These are phyloP conservation scores for Pulveroboletus ravenelii DNA, from an alignment of 768 basidiomycete species.

Conservation along the genomic window DNA sequence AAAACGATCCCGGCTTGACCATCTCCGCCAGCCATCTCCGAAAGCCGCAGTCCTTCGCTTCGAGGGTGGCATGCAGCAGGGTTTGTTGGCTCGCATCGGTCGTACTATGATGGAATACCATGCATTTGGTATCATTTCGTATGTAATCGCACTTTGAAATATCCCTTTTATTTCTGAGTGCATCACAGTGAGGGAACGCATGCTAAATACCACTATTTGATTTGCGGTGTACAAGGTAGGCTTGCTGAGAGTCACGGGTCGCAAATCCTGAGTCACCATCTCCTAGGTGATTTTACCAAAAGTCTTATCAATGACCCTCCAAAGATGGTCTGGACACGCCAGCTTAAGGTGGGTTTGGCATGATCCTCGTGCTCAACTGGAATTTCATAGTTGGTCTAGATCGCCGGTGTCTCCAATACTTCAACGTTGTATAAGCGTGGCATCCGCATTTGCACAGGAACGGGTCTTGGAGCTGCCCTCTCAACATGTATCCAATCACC, in stretches of 20 bases:
- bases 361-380: background rate
- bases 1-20: background rate
- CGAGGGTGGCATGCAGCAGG: constrained; percentile 81
- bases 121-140: constrained; percentile 78
- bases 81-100: constrained; percentile 68
- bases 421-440: constrained; percentile 76
- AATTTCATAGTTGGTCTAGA: constrained; percentile 35
- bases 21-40: constrained; percentile 54
- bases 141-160: constrained; percentile 20
- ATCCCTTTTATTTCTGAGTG: constrained; percentile 8
- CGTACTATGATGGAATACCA: constrained; percentile 78
- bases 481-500: constrained; percentile 76
- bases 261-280: background rate
- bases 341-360: constrained; percentile 55
- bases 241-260: background rate
- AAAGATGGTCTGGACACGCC: constrained; percentile 69
- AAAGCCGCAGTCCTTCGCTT: constrained; percentile 79
- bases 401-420: constrained; percentile 77
- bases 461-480: constrained; percentile 75
- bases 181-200: constrained; percentile 58
- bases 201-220: constrained; percentile 75
- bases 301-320: constrained; percentile 68
- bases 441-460: constrained; percentile 78
- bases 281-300: constrained; percentile 66
- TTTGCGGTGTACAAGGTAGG: constrained; percentile 69